Evolutionary conservation across 345 rosid genomes (phyloP).

Genomic region (Boechera retrofracta): DNA sequence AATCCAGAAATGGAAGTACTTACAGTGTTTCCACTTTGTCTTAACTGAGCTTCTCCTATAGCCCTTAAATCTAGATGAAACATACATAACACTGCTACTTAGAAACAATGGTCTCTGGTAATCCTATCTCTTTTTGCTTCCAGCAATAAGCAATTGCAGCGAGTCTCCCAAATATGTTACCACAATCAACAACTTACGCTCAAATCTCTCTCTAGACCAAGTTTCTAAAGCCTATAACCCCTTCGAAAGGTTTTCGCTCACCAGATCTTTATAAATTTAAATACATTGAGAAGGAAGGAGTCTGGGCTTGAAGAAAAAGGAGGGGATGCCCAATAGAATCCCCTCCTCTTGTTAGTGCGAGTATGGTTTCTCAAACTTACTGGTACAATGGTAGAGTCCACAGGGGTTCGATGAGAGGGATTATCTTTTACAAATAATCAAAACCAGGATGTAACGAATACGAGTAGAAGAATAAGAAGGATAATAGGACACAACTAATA

Average conservation of each 20-base stretch:
- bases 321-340: conserved; percentile 20
- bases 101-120: conserved; percentile 6
- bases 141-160: conserved; percentile 21
- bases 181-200: conserved; percentile 9
- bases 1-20: conserved; percentile 15
- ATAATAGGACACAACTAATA: conserved; percentile 17
- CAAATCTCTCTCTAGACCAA: conserved; percentile 27
- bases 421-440: conserved; percentile 28
- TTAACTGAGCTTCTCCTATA: conserved; percentile 15
- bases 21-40: conserved; percentile 9
- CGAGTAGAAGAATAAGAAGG: conserved; percentile 31
- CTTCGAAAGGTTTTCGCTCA: conserved; percentile 29
- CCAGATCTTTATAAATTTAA: conserved; percentile 8
- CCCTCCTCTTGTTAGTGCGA: conserved; percentile 16
- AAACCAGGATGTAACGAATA: conserved; percentile 9
- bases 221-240: conserved; percentile 25
- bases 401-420: conserved; percentile 21
- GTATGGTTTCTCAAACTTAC: conserved; percentile 35
- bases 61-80: conserved; percentile 10
- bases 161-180: conserved; percentile 10
- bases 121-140: background rate
- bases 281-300: conserved; percentile 22
- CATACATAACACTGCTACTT: conserved; percentile 17
- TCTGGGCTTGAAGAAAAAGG: conserved; percentile 20
- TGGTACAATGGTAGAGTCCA: conserved; percentile 15